These are phyloP conservation scores for Ceratobasidium sp. DNA, from an alignment of 1,284 basidiomycete species.

Conservation along the genomic window DNA sequence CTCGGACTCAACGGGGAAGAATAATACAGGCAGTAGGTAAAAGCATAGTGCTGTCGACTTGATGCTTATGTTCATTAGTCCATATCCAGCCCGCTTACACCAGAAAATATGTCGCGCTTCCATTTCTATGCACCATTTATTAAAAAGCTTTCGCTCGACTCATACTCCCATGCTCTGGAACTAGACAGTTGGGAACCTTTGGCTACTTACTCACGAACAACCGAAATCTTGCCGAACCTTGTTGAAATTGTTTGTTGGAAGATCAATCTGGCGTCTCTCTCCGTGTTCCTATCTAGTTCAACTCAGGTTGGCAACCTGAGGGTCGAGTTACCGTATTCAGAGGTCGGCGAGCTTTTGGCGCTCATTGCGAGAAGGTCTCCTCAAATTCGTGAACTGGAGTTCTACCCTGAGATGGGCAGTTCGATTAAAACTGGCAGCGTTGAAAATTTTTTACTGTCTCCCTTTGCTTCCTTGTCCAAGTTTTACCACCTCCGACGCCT, in stretches of 20 bases:
- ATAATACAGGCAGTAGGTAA: neutral
- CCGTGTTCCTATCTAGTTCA: no score
- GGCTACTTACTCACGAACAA: neutral
- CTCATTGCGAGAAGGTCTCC: neutral
- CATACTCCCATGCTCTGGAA: neutral
- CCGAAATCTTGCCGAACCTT: neutral
- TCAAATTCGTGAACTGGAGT: neutral
- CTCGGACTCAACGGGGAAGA: neutral
- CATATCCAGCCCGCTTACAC: neutral
- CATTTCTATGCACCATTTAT: conserved; percentile 7
- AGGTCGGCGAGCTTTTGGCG: neutral
- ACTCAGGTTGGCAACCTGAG: no score
- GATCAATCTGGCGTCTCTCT: no score
- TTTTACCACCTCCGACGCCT: neutral
- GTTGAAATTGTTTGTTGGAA: no score
- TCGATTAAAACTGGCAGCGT: neutral
- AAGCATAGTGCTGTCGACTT: neutral
- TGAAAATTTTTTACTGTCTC: no score
- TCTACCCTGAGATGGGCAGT: neutral
- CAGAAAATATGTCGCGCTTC: conserved; percentile 5
- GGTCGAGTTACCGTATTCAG: no score
- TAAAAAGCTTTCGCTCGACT: neutral
- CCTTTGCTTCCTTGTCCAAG: neutral
- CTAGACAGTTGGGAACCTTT: neutral
- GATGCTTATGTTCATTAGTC: neutral